phyloP scores from a whole-genome alignment of 805 yeast species.

The Candida railenensis region DNA sequence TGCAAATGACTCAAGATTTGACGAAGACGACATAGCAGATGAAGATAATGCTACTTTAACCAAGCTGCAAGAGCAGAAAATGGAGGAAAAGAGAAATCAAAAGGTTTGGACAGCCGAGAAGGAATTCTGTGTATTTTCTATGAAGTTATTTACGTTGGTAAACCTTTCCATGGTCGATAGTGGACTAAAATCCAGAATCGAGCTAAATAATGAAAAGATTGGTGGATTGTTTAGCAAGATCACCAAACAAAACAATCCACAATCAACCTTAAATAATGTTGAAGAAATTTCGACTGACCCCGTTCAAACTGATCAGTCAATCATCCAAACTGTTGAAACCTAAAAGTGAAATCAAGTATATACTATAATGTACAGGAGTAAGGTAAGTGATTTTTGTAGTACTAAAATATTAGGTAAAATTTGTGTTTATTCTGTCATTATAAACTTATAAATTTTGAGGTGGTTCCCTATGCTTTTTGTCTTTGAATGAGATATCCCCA shows the following conservation, averaged over 20 bases:
- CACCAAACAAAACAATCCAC: conserved; percentile 14
- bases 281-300: background rate
- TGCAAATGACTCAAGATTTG: conserved; percentile 3
- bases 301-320: background rate
- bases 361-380: too few relatives aligned
- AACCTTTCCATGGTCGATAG: conserved; percentile 30
- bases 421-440: too few relatives aligned
- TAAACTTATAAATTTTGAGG: background rate
- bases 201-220: conserved; percentile 32
- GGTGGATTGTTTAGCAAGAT: conserved; percentile 33
- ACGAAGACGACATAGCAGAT: conserved; percentile 13
- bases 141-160: conserved; percentile 37
- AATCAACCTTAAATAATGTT: background rate
- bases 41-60: conserved; percentile 3
- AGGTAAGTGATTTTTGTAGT: too few relatives aligned
- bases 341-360: too few relatives aligned
- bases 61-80: background rate
- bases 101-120: conserved; percentile 38
- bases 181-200: conserved; percentile 27
- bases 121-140: conserved; percentile 38
- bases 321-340: too few relatives aligned
- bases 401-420: too few relatives aligned
- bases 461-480: background rate
- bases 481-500: background rate
- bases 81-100: conserved; percentile 7